A percentile compares a stretch with the other conserved stretches of the same genome.
Conservation (phyloP, 352 stramenopile species). For the Phytophthora crassamura region DNA sequence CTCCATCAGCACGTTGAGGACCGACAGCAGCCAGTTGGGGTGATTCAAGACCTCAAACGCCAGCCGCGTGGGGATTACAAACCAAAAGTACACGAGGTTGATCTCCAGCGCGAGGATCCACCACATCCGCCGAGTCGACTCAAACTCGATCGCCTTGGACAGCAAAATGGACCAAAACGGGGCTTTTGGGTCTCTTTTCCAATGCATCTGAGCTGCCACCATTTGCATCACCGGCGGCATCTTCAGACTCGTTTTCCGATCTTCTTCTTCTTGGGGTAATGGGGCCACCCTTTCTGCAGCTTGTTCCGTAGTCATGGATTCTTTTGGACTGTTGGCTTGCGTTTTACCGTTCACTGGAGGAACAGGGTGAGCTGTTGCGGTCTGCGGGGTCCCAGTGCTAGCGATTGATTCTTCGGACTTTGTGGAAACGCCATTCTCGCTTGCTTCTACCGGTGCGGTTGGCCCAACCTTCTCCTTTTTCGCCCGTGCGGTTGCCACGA, state of each 20-base stretch:
- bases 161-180: slow-evolving; percentile 44
- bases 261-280: background rate
- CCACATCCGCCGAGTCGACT: slow-evolving; percentile 50
- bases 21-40: slow-evolving; percentile 38
- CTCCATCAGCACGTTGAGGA: slow-evolving; percentile 48
- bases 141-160: slow-evolving; percentile 45
- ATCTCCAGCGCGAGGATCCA: slow-evolving; percentile 56
- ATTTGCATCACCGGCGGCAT: slow-evolving; percentile 37
- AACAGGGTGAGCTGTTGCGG: no score
- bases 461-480: slow-evolving; percentile 16
- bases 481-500: slow-evolving; percentile 14
- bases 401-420: background rate
- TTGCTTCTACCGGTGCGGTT: slow-evolving; percentile 1
- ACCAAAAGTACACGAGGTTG: slow-evolving; percentile 66
- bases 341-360: background rate
- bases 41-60: slow-evolving; percentile 44
- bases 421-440: background rate
- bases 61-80: slow-evolving; percentile 52
- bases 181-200: slow-evolving; percentile 21
- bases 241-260: slow-evolving; percentile 26
- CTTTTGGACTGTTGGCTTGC: slow-evolving; percentile 1
- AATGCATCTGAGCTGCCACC: slow-evolving; percentile 20
- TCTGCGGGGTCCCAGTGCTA: no score
- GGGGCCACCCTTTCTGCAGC: background rate
- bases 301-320: slow-evolving; percentile 8